These are phyloP conservation scores for Pseudozyma sp. DNA, from an alignment of 1,284 basidiomycete genomes.

Conservation along the genomic window DNA sequence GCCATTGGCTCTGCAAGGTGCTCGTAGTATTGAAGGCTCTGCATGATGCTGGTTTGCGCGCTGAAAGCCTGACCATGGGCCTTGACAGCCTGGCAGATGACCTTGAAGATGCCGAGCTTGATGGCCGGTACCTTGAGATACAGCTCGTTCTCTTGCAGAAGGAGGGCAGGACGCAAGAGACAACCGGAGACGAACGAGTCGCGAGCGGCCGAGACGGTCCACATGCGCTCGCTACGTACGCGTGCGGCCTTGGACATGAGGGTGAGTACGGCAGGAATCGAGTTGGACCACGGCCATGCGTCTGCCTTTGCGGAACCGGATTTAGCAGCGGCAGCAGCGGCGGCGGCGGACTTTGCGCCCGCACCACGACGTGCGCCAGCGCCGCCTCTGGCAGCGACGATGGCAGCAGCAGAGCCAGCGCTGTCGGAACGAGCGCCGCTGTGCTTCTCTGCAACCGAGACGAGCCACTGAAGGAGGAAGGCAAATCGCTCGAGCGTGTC, in stretches of 20 bases:
- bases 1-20: slow-evolving; percentile 94
- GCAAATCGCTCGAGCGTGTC: slow-evolving; percentile 62
- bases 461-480: slow-evolving; percentile 65
- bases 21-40: slow-evolving; percentile 91
- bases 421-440: slow-evolving; percentile 32
- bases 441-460: slow-evolving; percentile 60
- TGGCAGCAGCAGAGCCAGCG: slow-evolving; percentile 24
- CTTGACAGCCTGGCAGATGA: slow-evolving; percentile 91
- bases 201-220: slow-evolving; percentile 59
- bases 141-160: slow-evolving; percentile 84
- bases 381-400: slow-evolving; percentile 31
- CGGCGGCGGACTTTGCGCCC: slow-evolving; percentile 32
- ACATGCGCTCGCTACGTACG: slow-evolving; percentile 57
- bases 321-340: slow-evolving; percentile 34
- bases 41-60: slow-evolving; percentile 86
- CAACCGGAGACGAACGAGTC: slow-evolving; percentile 66
- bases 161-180: slow-evolving; percentile 77
- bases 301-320: slow-evolving; percentile 43
- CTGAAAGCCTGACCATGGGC: slow-evolving; percentile 81
- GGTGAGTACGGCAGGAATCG: slow-evolving; percentile 57
- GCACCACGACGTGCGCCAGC: slow-evolving; percentile 36
- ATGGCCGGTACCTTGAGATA: slow-evolving; percentile 86
- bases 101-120: slow-evolving; percentile 82
- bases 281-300: slow-evolving; percentile 58
- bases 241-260: slow-evolving; percentile 58